Evolutionary conservation across 1,139 yeast species (phyloP), one percentile per base, ranked within the genome.

Genomic region (Candida pseudocylindracea): DNA sequence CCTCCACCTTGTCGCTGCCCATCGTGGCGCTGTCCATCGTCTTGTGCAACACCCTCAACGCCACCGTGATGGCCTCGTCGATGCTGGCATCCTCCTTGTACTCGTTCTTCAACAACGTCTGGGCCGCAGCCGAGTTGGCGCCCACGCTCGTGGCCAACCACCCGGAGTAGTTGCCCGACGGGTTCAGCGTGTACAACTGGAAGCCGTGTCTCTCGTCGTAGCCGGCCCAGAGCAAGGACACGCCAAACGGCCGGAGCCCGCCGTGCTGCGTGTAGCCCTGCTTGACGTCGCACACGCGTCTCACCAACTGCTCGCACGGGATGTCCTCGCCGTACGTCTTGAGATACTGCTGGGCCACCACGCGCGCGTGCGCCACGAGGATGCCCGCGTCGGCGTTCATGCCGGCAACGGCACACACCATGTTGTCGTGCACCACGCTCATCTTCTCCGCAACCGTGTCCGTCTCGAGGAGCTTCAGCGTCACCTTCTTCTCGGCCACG

Each of bases 261-360:
- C 99, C 99, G 49, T 80, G 93, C 54, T 88, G 99, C 10, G 99
- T 91, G 54, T 91, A 91, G 12, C 96, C 95, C 53, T 91, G 99
- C 55, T 88, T 91, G 41, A 80, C 69, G 53, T 91, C 93, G 55
- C 96, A 83, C 41, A 91, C 64, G 41, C 76, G 65, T 49, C 83
- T 79, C 41, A 91, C 94, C 42, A 91, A 67, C 35, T 74, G 63
- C 51, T 85, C 96, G 41, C 91, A 79, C 13, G 95, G 95, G 35
- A 88, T 79, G 41, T 81, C 81, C 53, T 83, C 94, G 48, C 78
- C 78, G 54, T 81, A 91, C 15, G 79, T 68, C 51, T 78, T 72
- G 45, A 85, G 60, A 52, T 88, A 78, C 43, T 65, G 66, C 54
- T 91, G 98, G 4, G 95, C 93, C 39, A 63, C 60, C 29, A 70